phyloP scores from a whole-genome alignment of 1,284 basidiomycete species.

The Sporisorium scitamineum region DNA sequence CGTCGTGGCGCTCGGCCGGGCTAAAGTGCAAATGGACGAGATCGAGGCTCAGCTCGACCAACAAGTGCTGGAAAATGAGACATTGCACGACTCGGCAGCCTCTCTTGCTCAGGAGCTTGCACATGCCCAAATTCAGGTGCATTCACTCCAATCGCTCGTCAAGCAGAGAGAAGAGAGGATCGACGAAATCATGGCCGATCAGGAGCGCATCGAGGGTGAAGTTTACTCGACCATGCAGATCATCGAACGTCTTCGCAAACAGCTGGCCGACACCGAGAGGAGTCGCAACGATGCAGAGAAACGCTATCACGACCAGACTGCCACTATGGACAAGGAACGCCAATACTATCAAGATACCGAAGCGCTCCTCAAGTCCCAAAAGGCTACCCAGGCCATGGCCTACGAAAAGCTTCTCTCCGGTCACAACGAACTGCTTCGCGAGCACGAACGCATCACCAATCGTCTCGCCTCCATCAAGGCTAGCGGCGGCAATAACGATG shows the following conservation, averaged over 20 bases:
- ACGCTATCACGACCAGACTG: constrained; percentile 52
- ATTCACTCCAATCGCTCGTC: constrained; percentile 41
- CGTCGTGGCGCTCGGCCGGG: constrained; percentile 55
- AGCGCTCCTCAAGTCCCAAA: constrained; percentile 54
- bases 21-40: constrained; percentile 61
- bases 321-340: constrained; percentile 61
- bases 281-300: constrained; percentile 54
- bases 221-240: constrained; percentile 51
- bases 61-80: constrained; percentile 47
- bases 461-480: constrained; percentile 44
- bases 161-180: constrained; percentile 56
- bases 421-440: constrained; percentile 52
- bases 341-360: constrained; percentile 62
- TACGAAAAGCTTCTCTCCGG: constrained; percentile 52
- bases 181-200: constrained; percentile 59
- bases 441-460: constrained; percentile 53
- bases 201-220: constrained; percentile 59
- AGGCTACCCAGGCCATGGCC: constrained; percentile 39
- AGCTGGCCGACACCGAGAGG: constrained; percentile 53
- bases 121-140: constrained; percentile 27
- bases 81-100: constrained; percentile 38
- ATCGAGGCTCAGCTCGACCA: constrained; percentile 51
- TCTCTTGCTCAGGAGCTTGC: constrained; percentile 38
- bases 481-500: constrained; percentile 2
- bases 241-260: constrained; percentile 55